Base-by-base conservation (phyloP, 1,284 basidiomycete species). In the Melampsora americana region DNA sequence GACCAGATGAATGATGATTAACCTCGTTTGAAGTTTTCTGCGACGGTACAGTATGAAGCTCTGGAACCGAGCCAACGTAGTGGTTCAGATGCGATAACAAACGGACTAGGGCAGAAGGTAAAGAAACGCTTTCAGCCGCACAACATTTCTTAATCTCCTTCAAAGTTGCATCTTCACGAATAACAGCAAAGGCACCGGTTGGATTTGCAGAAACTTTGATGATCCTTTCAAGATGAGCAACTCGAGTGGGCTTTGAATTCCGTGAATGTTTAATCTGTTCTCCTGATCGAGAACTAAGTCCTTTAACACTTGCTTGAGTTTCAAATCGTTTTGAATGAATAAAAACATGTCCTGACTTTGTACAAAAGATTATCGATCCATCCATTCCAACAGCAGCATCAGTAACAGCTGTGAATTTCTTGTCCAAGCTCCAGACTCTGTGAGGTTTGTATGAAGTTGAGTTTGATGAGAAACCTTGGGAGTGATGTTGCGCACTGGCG, bases 341-440 rank as follows among this genome's bases (percentile, higher is more conserved):
- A 80, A 92, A 98, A 39, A 97, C 94, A 80, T 98, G 94, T 0
- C 95, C 95, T 0, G 94, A 94, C 79, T 91, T 89, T 0, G 95
- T 98, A 83, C 93, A 96, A 59, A 98, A 87, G 80, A 97, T 90
- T 80, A 98, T 88, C 7, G 90, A 88, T 1, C 94, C 93, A 79
- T 97, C 93, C 0, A 88, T 85, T 18, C 94, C 93, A 26, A 98
- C 86, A 0, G 92, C 94, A 9, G 95, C 90, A 81, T 98, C 95
- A 86, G 53, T 39, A 28, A 50, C 71, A 12, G 61, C 35, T 12
- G 16, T 66, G 20, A 53, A 53, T 35, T 18, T 53, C 50, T 66
- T 66, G 18, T 30, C 42, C 18, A 64, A 73, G 46, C 30, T 50
- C 71, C 71, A 73, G 53, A 73, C 66, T 61, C 64, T 42, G 4